phyloP scores from a whole-genome alignment of 1,284 basidiomycete species.

The Moesziomyces globuligerus region DNA sequence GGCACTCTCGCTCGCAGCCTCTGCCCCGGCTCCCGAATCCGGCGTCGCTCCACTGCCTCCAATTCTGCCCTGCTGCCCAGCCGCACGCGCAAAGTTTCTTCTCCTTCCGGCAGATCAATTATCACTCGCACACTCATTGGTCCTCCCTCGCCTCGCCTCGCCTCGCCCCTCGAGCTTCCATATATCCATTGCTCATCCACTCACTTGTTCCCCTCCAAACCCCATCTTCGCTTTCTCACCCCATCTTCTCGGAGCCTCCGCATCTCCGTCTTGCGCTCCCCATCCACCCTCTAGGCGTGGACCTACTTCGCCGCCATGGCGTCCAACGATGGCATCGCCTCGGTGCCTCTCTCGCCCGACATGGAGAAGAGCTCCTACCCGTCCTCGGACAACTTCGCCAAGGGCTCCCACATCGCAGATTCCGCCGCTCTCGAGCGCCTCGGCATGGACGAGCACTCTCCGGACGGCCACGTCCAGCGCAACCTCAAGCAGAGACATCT shows the following conservation, averaged over 20 bases:
- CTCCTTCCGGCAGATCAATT: too few species aligned
- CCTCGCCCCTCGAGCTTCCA: neutral
- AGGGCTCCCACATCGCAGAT: slow-evolving; percentile 13
- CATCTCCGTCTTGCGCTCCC: neutral
- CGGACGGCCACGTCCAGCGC: slow-evolving; percentile 37
- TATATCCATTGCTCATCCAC: too few species aligned
- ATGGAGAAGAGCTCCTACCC: slow-evolving; percentile 31
- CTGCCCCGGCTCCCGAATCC: neutral
- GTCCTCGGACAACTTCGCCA: slow-evolving; percentile 20
- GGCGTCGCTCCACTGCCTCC: too few species aligned
- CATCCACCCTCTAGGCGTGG: neutral
- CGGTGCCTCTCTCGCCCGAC: slow-evolving; percentile 15
- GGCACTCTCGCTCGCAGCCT: neutral
- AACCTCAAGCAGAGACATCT: slow-evolving; percentile 57
- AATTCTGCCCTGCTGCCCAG: too few species aligned
- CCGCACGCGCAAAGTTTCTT: too few species aligned
- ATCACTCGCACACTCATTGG: too few species aligned
- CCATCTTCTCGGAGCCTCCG: neutral
- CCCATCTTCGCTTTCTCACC: neutral
- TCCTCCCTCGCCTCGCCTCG: too few species aligned
- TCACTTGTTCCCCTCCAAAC: too few species aligned
- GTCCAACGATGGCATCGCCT: slow-evolving; percentile 12
- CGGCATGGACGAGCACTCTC: slow-evolving; percentile 31
- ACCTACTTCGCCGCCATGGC: slow-evolving; percentile 8
- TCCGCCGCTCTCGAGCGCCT: slow-evolving; percentile 22